Conservation (phyloP, 345 rosid species). For the Raphanus raphanistrum region DNA sequence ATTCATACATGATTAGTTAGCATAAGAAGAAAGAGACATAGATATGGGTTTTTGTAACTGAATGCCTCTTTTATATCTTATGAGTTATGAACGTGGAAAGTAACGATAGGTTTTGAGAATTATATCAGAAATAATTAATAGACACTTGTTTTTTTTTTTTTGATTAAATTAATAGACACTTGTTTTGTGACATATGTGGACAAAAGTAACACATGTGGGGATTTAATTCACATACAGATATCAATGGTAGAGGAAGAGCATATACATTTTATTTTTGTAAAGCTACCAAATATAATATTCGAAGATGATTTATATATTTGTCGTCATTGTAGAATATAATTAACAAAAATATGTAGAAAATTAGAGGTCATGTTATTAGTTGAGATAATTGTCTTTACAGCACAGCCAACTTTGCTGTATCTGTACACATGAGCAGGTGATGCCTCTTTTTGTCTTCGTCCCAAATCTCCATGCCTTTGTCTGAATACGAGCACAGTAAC, state of each 20-base stretch:
- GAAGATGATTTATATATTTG: conserved; percentile 12
- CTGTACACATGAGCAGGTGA: not conserved
- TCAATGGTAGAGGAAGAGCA: not conserved
- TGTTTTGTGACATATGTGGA: conserved; percentile 22
- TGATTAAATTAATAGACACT: conserved; percentile 1
- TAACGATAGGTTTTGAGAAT: conserved; percentile 12
- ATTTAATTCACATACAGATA: not conserved
- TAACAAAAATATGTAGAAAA: not conserved
- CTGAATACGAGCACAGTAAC: conserved; percentile 13
- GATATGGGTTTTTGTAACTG: not conserved
- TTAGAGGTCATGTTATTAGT: conserved; percentile 8
- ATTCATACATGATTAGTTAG: conserved; percentile 1
- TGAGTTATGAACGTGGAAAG: conserved; percentile 35
- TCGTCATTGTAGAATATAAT: not conserved
- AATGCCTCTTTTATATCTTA: conserved; percentile 12
- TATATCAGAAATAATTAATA: conserved; percentile 14
- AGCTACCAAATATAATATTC: conserved; percentile 13
- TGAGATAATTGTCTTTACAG: not conserved
- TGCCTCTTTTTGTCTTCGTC: not conserved
- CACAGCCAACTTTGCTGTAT: not conserved
- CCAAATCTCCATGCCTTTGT: conserved; percentile 8
- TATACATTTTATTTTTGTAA: not conserved
- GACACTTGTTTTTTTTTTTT: conserved; percentile 25
- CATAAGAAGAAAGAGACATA: conserved; percentile 23
- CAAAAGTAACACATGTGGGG: conserved; percentile 25